Base-by-base conservation (phyloP, 176 grass and related monocot species). In the Stipa capillata region DNA sequence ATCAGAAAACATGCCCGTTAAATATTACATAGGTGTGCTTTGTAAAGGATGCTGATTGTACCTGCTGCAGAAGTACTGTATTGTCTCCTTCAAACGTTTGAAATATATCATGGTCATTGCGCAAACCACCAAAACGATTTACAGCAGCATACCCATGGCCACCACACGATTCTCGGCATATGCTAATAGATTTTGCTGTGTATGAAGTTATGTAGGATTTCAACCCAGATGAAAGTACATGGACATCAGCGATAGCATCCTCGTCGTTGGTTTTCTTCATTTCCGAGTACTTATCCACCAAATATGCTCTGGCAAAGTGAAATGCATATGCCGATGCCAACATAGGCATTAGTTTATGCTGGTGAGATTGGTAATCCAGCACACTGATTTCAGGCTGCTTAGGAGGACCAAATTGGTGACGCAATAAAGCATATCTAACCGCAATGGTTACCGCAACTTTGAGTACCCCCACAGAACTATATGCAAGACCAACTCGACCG, bases 41-140 rank as follows among this genome's bases (percentile, higher is more conserved):
- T 58, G 37, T 27, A 56, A 54, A 75, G 53, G 53, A 86, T 59
- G 21, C 37, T 41, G 35, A 53, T 29, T 52, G 29, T 93, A 99
- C 96, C 90, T 99, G 96, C 80, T 95, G 96, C 64, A 95, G 69
- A 69, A 99, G 90, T 85, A 99, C 96, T 9, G 96, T 99, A 74
- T 99, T 99, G 61, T 99, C 96, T 35, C 96, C 96, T 86, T 99
- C 96, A 79, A 99, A 99, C 18, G 96, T 99, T 74, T 99, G 96
- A 79, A 99, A 99, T 88, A 99, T 99, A 82, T 99, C 96, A 87
- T 99, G 96, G 83, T 99, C 96, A 81, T 91, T 95, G 35, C 96
- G 81, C 64, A 99, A 64, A 55, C 78, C 81, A 54, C 96, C 96
- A 68, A n/a, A 99, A 16, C 86, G 92, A 82, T 99, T 99, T 65